Evolutionary conservation across 1,139 yeast species (phyloP).

Genomic region (Blastobotrys arbuscula): DNA sequence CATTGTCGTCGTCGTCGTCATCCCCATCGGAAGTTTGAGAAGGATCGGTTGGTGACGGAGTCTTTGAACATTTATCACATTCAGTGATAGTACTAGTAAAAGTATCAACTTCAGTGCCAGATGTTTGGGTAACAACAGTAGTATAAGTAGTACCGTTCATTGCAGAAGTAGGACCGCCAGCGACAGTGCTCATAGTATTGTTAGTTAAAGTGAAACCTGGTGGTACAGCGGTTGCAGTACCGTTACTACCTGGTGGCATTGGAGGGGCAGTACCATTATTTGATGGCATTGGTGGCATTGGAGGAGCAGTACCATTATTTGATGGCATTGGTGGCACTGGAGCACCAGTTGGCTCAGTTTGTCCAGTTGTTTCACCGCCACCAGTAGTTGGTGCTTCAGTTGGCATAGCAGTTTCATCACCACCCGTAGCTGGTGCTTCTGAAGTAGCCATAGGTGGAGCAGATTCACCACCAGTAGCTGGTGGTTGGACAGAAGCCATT

Average conservation of each 20-base stretch:
- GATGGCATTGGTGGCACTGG: neutral
- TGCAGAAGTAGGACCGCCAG: neutral
- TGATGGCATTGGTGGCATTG: neutral
- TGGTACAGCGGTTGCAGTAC: neutral
- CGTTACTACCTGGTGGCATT: neutral
- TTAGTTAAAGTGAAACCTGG: neutral
- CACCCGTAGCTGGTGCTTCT: neutral
- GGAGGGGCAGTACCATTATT: neutral
- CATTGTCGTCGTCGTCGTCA: neutral
- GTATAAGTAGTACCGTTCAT: neutral
- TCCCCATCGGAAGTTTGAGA: neutral
- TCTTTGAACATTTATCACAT: neutral
- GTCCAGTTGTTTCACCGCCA: neutral
- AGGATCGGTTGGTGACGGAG: neutral
- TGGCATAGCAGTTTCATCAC: neutral
- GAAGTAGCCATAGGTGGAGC: neutral
- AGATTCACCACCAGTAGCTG: no score
- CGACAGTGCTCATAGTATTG: neutral
- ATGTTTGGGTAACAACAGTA: neutral
- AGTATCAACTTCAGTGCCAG: neutral
- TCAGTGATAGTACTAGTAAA: neutral
- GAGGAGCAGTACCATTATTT: neutral
- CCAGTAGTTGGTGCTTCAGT: neutral
- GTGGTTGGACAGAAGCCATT: no score
- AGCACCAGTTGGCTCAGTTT: no score